Conservation (phyloP, 2,329 filamentous ascomycete genomes). For the Fusarium nurragi region DNA sequence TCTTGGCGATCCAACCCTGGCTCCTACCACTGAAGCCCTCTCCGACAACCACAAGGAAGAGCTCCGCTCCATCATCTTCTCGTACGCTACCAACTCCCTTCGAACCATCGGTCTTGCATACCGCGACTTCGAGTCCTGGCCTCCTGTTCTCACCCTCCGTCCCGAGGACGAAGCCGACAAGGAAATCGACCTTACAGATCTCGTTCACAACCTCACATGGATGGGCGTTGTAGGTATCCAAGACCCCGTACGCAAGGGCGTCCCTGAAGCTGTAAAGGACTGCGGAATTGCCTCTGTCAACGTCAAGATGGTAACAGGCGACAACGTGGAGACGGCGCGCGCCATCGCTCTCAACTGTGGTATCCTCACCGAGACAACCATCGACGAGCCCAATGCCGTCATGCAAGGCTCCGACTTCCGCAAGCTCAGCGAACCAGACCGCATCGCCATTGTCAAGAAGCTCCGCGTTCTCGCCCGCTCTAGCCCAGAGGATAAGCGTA, state of each 20-base stretch:
- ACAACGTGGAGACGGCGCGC: slow-evolving; percentile 56
- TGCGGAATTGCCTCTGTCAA: slow-evolving; percentile 72
- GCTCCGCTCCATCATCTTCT: slow-evolving; percentile 63
- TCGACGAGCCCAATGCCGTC: slow-evolving; percentile 53
- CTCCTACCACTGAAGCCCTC: slow-evolving; percentile 11
- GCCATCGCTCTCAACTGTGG: slow-evolving; percentile 56
- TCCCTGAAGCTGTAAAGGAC: slow-evolving; percentile 68
- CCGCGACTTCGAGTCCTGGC: slow-evolving; percentile 76
- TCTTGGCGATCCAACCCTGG: slow-evolving; percentile 60
- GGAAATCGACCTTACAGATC: slow-evolving; percentile 59
- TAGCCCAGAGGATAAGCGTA: slow-evolving; percentile 74
- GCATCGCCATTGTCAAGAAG: slow-evolving; percentile 64
- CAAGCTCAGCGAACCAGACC: slow-evolving; percentile 60
- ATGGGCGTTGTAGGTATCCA: slow-evolving; percentile 69
- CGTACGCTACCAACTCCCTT: slow-evolving; percentile 71
- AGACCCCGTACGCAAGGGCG: slow-evolving; percentile 71
- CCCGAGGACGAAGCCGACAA: slow-evolving; percentile 66
- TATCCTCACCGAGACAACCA: slow-evolving; percentile 67
- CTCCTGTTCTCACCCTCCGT: slow-evolving; percentile 66
- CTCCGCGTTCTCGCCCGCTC: slow-evolving; percentile 75
- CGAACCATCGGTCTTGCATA: slow-evolving; percentile 79
- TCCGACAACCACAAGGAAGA: slow-evolving; percentile 59
- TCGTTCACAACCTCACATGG: slow-evolving; percentile 55
- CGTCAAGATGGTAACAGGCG: slow-evolving; percentile 70
- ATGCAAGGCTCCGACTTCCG: slow-evolving; percentile 67